Base-by-base conservation (phyloP, 768 basidiomycete genomes). In the Lactarius indigo region DNA sequence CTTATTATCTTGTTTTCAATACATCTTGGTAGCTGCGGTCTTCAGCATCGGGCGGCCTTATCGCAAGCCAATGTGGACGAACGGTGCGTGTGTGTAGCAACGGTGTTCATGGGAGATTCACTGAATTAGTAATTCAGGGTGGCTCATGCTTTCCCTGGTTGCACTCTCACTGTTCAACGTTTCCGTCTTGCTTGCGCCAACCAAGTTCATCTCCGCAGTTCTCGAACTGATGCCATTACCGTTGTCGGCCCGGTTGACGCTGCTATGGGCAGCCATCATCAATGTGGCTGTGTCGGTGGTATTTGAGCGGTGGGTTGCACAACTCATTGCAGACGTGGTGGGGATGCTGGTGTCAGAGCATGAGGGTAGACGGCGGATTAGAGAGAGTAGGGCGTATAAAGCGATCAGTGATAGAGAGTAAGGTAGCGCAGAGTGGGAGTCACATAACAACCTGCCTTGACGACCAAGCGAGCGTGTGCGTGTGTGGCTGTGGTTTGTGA, bases 11-110 rank as follows among this genome's bases (percentile, higher is more conserved):
- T 97, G 94, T 68, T 98, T 98, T 87, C 97, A 99, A 78, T 99
- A 99, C 76, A 93, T 98, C 73, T 81, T 98, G 58, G 92, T 97
- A 9, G 97, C 96, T 15, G 96, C 90, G 0, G 94, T 98, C 0
- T 99, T 98, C 79, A 96, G 93, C 75, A 97, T 98, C 70, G 97
- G 97, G 0, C 96, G 96, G 3, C 97, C 97, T 5, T 99, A 96
- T 76, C 86, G 97, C 59, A 91, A 92, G 76, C 84, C 94, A 30
- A 92, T 98, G 84, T 94, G 91, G 86, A 92, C 95, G 18, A 99
- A 99, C 74, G 86, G 96, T 96, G 87, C 74, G 54, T 61, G 52
- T 47, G 39, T 9, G 15, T 44, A 17, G 30, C 31, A 33, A 30
- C 20, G 31, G 30, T 10, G n/a, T 42, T 12, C 12, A 44, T 42